Conservation (phyloP, 2,329 filamentous ascomycete genomes). For the Pseudodiploospora longispora region DNA sequence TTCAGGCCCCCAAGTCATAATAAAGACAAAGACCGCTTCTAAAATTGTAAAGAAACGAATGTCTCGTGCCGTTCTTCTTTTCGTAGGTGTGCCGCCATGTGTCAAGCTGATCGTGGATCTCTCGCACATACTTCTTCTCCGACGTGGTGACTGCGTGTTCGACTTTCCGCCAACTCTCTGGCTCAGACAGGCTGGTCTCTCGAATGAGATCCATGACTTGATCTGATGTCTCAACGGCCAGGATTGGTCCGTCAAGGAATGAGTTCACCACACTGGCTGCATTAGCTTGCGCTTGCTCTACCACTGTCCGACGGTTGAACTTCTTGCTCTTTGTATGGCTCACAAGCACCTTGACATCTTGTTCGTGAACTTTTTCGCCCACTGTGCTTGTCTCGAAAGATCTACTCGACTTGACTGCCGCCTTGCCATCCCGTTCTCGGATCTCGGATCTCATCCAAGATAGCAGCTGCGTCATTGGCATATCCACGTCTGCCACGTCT, state of each 20-base stretch:
- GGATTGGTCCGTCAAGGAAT: constrained; percentile 70
- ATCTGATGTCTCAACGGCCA: constrained; percentile 83
- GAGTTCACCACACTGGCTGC: constrained; percentile 57
- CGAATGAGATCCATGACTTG: constrained; percentile 70
- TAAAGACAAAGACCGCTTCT: constrained; percentile 75
- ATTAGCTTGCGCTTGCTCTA: constrained; percentile 64
- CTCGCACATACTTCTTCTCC: constrained; percentile 74
- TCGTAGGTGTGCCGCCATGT: constrained; percentile 53
- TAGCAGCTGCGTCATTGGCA: constrained; percentile 65
- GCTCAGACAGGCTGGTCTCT: constrained; percentile 66
- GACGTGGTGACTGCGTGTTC: constrained; percentile 70
- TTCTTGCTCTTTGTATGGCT: constrained; percentile 83
- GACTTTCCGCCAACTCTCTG: constrained; percentile 74
- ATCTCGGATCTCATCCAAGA: constrained; percentile 74
- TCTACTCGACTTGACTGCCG: constrained; percentile 37
- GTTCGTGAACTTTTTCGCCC: constrained; percentile 37
- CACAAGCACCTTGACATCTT: constrained; percentile 78
- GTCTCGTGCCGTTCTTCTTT: constrained; percentile 46
- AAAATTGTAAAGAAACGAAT: constrained; percentile 89
- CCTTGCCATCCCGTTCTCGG: constrained; percentile 64
- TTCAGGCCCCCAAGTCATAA: constrained; percentile 62
- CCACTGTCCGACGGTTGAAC: constrained; percentile 76
- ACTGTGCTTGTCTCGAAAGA: constrained; percentile 4
- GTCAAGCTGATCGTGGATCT: constrained; percentile 70
- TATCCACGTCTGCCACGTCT: constrained; percentile 66